Evolutionary conservation across 768 basidiomycete species (phyloP).

Genomic region (Tricholoma sp.): DNA sequence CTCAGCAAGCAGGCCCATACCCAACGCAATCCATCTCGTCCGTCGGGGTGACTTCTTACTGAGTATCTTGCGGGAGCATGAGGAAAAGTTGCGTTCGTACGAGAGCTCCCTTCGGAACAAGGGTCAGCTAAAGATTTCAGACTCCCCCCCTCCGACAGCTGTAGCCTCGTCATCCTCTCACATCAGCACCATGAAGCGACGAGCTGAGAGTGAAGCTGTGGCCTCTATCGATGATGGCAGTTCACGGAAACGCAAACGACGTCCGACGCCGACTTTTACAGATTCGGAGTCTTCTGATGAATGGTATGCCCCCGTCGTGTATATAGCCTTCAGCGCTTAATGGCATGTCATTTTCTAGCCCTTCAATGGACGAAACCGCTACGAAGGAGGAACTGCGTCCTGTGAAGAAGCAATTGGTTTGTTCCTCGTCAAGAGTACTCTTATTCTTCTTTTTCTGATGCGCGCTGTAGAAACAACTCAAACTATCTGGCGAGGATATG

Average conservation of each 20-base stretch:
- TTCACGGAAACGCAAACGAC: slow-evolving; percentile 76
- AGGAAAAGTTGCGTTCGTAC: slow-evolving; percentile 87
- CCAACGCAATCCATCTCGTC: slow-evolving; percentile 97
- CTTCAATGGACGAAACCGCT: slow-evolving; percentile 90
- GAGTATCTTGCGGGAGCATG: slow-evolving; percentile 77
- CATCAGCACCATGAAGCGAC: slow-evolving; percentile 58
- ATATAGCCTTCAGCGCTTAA: neutral
- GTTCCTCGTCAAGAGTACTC: slow-evolving; percentile 15
- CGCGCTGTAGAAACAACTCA: slow-evolving; percentile 79
- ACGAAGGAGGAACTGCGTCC: slow-evolving; percentile 96
- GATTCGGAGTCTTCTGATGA: slow-evolving; percentile 91
- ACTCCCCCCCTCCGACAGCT: slow-evolving; percentile 70
- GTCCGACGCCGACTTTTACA: slow-evolving; percentile 95
- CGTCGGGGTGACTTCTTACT: slow-evolving; percentile 94
- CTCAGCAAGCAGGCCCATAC: slow-evolving; percentile 79
- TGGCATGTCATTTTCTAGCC: slow-evolving; percentile 38
- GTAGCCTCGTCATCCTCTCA: slow-evolving; percentile 66
- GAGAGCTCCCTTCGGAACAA: slow-evolving; percentile 73
- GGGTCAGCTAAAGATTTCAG: slow-evolving; percentile 65
- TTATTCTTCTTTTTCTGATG: slow-evolving; percentile 4
- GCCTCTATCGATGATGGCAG: slow-evolving; percentile 72
- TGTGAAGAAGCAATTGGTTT: slow-evolving; percentile 91
- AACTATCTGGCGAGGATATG: slow-evolving; percentile 89
- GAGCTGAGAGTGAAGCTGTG: slow-evolving; percentile 83
- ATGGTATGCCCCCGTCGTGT: slow-evolving; percentile 49